A percentile compares a stretch with the other conserved stretches of the same genome.
These are phyloP conservation scores for Solanum infundibuliforme DNA, from an alignment of 257 asterid genomes.

Conservation along the genomic window DNA sequence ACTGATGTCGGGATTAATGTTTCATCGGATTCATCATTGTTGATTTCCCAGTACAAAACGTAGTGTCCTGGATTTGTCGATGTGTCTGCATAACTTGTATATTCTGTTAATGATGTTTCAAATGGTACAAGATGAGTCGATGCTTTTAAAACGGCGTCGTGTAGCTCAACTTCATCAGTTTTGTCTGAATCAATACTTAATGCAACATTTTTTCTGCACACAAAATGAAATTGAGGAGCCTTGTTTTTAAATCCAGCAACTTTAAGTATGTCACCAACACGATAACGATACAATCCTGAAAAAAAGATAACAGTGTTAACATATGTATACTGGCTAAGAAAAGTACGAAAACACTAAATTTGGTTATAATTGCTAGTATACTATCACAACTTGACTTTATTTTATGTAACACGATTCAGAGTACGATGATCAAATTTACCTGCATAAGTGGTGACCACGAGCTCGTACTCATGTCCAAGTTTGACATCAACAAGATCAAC, in stretches of 20 bases:
- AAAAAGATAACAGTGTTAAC: neutral
- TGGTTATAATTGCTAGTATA: neutral
- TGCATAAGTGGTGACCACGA: slow-evolving; percentile 12
- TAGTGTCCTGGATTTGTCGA: slow-evolving; percentile 29
- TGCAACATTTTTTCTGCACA: slow-evolving; percentile 25
- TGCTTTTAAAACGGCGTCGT: slow-evolving; percentile 24
- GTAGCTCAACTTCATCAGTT: slow-evolving; percentile 32
- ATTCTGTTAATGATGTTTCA: slow-evolving; percentile 12
- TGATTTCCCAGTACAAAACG: slow-evolving; percentile 27
- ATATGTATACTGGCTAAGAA: neutral
- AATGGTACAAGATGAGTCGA: neutral
- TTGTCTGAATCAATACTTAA: slow-evolving; percentile 34
- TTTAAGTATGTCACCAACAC: slow-evolving; percentile 32
- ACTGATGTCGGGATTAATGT: slow-evolving; percentile 7
- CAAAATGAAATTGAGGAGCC: slow-evolving; percentile 31
- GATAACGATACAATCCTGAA: slow-evolving; percentile 28
- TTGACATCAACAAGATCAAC: slow-evolving; percentile 16
- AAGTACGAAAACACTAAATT: neutral
- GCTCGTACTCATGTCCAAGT: slow-evolving; percentile 6
- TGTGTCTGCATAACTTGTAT: slow-evolving; percentile 25
- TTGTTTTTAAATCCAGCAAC: slow-evolving; percentile 30
- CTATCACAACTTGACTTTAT: neutral
- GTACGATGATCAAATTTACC: neutral
- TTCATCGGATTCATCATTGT: neutral
- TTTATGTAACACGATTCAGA: neutral